Conservation (phyloP, 495 filamentous ascomycete species). For the Hyaloscypha bicolor region DNA sequence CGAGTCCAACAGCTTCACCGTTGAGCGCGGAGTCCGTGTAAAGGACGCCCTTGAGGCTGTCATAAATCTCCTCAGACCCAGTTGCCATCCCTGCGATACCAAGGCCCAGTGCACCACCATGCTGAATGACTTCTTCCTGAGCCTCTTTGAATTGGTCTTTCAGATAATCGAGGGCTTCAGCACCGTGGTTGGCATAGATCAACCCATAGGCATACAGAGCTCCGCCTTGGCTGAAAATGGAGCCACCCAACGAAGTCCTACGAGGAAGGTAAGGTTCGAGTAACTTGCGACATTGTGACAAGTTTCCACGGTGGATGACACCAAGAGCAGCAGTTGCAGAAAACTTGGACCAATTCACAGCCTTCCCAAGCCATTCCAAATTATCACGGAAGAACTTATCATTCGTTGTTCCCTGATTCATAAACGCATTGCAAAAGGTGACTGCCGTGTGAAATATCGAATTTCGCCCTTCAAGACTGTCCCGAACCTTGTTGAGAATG, state of each 20-base stretch:
- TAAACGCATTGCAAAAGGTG: constrained; percentile 97
- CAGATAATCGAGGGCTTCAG: constrained; percentile 87
- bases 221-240: constrained; percentile 93
- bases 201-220: constrained; percentile 94
- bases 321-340: constrained; percentile 95
- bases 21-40: constrained; percentile 94
- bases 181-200: constrained; percentile 97
- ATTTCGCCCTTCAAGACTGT: constrained; percentile 92
- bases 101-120: constrained; percentile 92
- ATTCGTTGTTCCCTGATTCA: constrained; percentile 98
- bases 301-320: constrained; percentile 94
- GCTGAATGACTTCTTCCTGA: constrained; percentile 92
- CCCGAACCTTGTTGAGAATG: constrained; percentile 93
- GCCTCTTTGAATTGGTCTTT: constrained; percentile 83
- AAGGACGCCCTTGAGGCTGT: constrained; percentile 82
- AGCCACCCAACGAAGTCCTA: constrained; percentile 67
- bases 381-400: constrained; percentile 98
- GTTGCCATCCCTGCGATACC: constrained; percentile 98
- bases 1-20: constrained; percentile 92
- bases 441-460: constrained; percentile 98
- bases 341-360: constrained; percentile 99
- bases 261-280: constrained; percentile 93
- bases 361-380: constrained; percentile 96
- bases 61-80: constrained; percentile 85
- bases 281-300: constrained; percentile 89